These are phyloP conservation scores for Parathielavia appendiculata DNA, from an alignment of 495 filamentous ascomycete genomes.

Conservation along the genomic window DNA sequence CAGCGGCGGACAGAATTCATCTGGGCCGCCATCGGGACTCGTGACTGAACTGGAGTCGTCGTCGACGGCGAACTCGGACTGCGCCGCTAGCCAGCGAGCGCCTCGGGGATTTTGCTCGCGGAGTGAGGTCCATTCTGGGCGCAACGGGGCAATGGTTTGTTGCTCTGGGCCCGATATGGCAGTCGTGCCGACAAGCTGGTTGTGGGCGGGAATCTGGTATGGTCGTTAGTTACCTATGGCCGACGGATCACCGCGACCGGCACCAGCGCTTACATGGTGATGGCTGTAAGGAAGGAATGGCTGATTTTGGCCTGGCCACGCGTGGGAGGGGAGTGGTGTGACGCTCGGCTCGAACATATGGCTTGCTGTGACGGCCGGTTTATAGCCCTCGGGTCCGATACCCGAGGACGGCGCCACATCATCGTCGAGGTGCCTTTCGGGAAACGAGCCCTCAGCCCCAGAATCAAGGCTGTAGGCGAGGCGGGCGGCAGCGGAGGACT, in stretches of 20 bases:
- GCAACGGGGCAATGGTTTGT: slow-evolving; percentile 2
- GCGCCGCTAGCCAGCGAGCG: slow-evolving; percentile 16
- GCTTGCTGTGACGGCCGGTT: slow-evolving; percentile 3
- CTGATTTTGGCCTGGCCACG: slow-evolving; percentile 6
- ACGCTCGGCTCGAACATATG: slow-evolving; percentile 6
- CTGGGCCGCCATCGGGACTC: slow-evolving; percentile 20
- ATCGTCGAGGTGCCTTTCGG: slow-evolving; percentile 24
- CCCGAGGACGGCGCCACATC: slow-evolving; percentile 5
- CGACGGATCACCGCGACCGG: too few species aligned
- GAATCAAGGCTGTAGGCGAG: slow-evolving; percentile 13
- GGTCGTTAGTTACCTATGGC: neutral
- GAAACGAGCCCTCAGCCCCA: slow-evolving; percentile 25
- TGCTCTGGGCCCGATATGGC: slow-evolving; percentile 6
- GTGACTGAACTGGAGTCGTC: slow-evolving; percentile 29
- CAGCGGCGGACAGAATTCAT: slow-evolving; percentile 13
- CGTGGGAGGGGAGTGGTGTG: neutral
- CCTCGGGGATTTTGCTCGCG: slow-evolving; percentile 1
- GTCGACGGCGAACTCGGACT: slow-evolving; percentile 11
- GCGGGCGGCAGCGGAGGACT: slow-evolving; percentile 11
- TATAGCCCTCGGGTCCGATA: slow-evolving; percentile 7
- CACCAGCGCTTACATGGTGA: slow-evolving; percentile 6
- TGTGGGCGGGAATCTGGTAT: neutral
- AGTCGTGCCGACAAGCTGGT: neutral
- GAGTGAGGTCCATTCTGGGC: slow-evolving; percentile 20
- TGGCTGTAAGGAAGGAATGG: neutral